A percentile compares a stretch with the other conserved stretches of the same genome.
Evolutionary conservation across 108 stramenopile species (phyloP).

Genomic region (Nannochloropsis granulata): DNA sequence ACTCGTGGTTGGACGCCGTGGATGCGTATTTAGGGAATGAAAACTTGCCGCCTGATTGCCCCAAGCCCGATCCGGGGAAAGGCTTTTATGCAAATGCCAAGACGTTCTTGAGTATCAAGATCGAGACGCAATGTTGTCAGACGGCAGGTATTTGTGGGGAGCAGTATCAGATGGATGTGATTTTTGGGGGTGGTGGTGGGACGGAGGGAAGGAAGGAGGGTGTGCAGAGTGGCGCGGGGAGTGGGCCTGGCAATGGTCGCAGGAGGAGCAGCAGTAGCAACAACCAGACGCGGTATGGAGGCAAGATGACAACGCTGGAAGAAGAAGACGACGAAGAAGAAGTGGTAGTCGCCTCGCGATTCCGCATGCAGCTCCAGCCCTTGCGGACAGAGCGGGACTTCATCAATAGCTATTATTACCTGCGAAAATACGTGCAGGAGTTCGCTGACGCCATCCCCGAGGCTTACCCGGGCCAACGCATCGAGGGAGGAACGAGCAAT

Average conservation of each 20-base stretch:
- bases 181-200: conserved; percentile 4
- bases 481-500: conserved; percentile 6
- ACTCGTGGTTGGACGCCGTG: conserved; percentile 26
- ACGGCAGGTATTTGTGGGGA: conserved; percentile 28
- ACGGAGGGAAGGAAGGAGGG: background rate
- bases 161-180: conserved; percentile 24
- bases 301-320: too few species aligned
- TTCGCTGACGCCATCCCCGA: conserved; percentile 11
- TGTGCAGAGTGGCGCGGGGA: background rate
- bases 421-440: conserved; percentile 1
- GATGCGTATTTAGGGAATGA: background rate
- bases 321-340: background rate
- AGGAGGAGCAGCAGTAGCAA: background rate
- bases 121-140: conserved; percentile 36
- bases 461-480: conserved; percentile 10
- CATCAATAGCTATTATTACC: conserved; percentile 22
- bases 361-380: conserved; percentile 31
- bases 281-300: background rate
- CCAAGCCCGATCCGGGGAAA: background rate
- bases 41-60: conserved; percentile 3
- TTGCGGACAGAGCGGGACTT: conserved; percentile 18
- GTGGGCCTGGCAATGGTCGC: background rate
- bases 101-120: conserved; percentile 26
- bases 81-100: conserved; percentile 15
- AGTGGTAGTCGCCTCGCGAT: conserved; percentile 1